phyloP scores from a whole-genome alignment of 2,329 filamentous ascomycete species.

The Diplodia seriata region DNA sequence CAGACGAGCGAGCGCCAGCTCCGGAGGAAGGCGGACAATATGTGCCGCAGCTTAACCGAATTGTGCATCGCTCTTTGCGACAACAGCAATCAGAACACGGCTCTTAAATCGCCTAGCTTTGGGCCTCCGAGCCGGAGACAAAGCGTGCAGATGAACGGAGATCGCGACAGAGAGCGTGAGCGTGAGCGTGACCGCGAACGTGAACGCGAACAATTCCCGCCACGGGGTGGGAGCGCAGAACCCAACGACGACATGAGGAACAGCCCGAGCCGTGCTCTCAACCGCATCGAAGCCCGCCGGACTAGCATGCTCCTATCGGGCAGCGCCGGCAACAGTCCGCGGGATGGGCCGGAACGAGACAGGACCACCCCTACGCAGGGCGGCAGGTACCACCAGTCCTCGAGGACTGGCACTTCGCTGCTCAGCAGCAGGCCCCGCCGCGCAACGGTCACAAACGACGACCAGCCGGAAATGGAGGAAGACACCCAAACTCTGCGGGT shows the following conservation, averaged over 20 bases:
- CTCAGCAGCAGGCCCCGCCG: slow-evolving; percentile 24
- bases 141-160: slow-evolving; percentile 27
- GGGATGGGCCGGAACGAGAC: slow-evolving; percentile 38
- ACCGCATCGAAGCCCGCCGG: slow-evolving; percentile 55
- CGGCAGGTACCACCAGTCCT: slow-evolving; percentile 14
- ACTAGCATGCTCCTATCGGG: slow-evolving; percentile 42
- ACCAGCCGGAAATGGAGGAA: slow-evolving; percentile 42
- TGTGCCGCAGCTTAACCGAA: slow-evolving; percentile 92
- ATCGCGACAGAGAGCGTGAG: slow-evolving; percentile 12
- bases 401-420: slow-evolving; percentile 13
- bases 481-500: slow-evolving; percentile 53
- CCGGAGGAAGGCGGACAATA: slow-evolving; percentile 86
- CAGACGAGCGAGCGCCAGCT: slow-evolving; percentile 79
- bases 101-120: slow-evolving; percentile 24
- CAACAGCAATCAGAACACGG: slow-evolving; percentile 36
- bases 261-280: slow-evolving; percentile 48
- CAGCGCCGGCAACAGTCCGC: slow-evolving; percentile 39
- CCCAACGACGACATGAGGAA: slow-evolving; percentile 44
- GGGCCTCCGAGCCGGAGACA: slow-evolving; percentile 23
- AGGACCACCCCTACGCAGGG: slow-evolving; percentile 30
- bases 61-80: slow-evolving; percentile 79
- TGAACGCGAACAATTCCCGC: slow-evolving; percentile 21
- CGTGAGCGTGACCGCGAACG: slow-evolving; percentile 20
- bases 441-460: slow-evolving; percentile 31
- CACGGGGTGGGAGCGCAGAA: slow-evolving; percentile 43